These are phyloP conservation scores for Thalia dealbata DNA, from an alignment of 176 grass and related monocot species.

Conservation along the genomic window DNA sequence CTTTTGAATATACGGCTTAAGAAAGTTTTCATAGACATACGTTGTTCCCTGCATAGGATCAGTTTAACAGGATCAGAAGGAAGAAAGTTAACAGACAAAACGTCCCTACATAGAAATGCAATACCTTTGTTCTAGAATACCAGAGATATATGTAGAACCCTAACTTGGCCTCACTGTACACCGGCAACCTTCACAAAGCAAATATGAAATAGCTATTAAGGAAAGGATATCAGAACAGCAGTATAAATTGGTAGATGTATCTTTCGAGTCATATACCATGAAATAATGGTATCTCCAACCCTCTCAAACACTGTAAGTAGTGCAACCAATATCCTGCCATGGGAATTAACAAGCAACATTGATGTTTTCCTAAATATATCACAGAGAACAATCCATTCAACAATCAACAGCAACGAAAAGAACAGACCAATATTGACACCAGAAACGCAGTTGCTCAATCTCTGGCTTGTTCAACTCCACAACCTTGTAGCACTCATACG, in stretches of 20 bases:
- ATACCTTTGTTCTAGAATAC: conserved; percentile 76
- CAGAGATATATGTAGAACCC: conserved; percentile 86
- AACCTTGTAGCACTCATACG: conserved; percentile 86
- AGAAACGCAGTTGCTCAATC: conserved; percentile 79
- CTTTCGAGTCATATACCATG: conserved; percentile 43
- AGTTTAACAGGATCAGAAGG: conserved; percentile 13
- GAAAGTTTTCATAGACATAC: conserved; percentile 78
- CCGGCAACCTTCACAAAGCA: conserved; percentile 9
- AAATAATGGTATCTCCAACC: conserved; percentile 64
- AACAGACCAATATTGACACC: conserved; percentile 90
- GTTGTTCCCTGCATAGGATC: conserved; percentile 56
- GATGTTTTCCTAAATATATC: not conserved
- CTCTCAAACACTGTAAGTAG: conserved; percentile 61
- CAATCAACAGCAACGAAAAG: not conserved
- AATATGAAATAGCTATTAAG: not conserved
- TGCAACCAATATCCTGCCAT: conserved; percentile 78
- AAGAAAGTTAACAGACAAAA: not conserved
- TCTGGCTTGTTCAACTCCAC: conserved; percentile 74
- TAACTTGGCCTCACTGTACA: conserved; percentile 81
- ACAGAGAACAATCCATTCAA: not conserved
- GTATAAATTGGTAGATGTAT: not conserved
- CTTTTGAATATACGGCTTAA: conserved; percentile 65
- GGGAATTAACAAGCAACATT: not conserved
- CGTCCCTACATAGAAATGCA: not conserved
- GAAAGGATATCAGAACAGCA: not conserved